Percentiles rank a stretch among this genome's conserved stretches.
These are phyloP conservation scores for Acmispon strigosus DNA, from an alignment of 306 rosid genomes.

Conservation along the genomic window DNA sequence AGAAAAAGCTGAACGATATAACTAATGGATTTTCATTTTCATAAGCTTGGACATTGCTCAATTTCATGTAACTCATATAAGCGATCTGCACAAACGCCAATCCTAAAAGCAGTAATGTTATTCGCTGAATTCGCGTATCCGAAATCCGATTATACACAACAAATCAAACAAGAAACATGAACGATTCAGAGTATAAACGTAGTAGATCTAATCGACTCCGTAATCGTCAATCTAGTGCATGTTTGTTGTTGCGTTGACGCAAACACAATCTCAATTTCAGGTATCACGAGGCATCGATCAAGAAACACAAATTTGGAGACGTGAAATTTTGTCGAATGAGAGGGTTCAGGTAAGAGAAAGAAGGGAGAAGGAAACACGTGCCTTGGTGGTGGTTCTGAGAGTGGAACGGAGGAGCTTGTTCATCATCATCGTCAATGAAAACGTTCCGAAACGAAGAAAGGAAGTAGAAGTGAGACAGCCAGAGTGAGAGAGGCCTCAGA, in stretches of 20 bases:
- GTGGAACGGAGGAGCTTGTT: slow-evolving; percentile 23
- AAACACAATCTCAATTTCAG: too few species aligned
- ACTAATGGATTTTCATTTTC: neutral
- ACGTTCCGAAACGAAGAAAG: too few species aligned
- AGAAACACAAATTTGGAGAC: too few species aligned
- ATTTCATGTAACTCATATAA: neutral
- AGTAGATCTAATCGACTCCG: neutral
- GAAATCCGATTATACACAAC: neutral
- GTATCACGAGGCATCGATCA: too few species aligned
- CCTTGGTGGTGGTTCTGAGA: slow-evolving; percentile 23
- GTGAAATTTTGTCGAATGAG: too few species aligned
- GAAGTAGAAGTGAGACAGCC: neutral
- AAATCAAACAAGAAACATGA: neutral
- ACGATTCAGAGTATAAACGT: neutral
- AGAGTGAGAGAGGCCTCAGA: neutral
- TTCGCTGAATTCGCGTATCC: neutral
- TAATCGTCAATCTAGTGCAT: neutral
- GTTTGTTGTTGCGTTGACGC: too few species aligned
- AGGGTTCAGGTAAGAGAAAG: too few species aligned
- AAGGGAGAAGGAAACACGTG: neutral
- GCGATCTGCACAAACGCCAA: too few species aligned
- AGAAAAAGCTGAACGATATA: neutral
- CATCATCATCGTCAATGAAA: slow-evolving; percentile 6
- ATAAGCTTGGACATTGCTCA: neutral
- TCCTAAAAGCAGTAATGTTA: neutral